Evolutionary conservation across 192 early-diverging fungal species (phyloP), one percentile per base, ranked within the genome.

Genomic region (Linnemannia exigua): DNA sequence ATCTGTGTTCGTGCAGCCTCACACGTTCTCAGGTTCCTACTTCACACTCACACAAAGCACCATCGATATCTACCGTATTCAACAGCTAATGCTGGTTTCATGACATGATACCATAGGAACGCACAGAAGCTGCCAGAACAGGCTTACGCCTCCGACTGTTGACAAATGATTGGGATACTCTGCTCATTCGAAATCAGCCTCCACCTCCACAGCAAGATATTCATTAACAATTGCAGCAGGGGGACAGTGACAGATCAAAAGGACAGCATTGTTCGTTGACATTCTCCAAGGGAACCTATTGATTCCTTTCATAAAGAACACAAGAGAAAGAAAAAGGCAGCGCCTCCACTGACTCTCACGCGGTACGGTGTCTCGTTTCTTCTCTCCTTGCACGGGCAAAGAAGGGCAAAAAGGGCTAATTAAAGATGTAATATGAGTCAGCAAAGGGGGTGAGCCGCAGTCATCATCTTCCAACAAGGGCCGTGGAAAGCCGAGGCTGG

Each of bases 321-420:
- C 36, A 69, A 38, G 37, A 37, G 20, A n/a, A 69, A 14, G n/a
- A 19, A 35, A 9, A 41, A 69, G 36, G 36, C 67, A 69, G 36
- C 67, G 67, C 70, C 70, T 72, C 70, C 46, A n/a, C 36, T 47
- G 70, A 72, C 38, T 72, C 70, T 31, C 41, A 44, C 41, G 5
- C 25, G 58, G 9, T 31, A 25, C 58, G 25, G 15, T 63, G 12
- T 44, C 41, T 44, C 41, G 41, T 44, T 44, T 44, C 41, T 44
- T 63, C 58, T 5, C 16, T n/a, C 52, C 25, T 54, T n/a, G 52
- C n/a, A 25, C 52, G 52, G 52, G 52, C 22, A 54, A 54, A 4
- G 50, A n/a, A n/a, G n/a, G n/a, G n/a, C n/a, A n/a, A n/a, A 44
- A 44, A 44, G 41, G 9, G 41, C 9, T 3, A 9, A 44, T 44